Evolutionary conservation across 331 rosid species (phyloP), one percentile per base, ranked within the genome.

Genomic region (Quercus phellos): DNA sequence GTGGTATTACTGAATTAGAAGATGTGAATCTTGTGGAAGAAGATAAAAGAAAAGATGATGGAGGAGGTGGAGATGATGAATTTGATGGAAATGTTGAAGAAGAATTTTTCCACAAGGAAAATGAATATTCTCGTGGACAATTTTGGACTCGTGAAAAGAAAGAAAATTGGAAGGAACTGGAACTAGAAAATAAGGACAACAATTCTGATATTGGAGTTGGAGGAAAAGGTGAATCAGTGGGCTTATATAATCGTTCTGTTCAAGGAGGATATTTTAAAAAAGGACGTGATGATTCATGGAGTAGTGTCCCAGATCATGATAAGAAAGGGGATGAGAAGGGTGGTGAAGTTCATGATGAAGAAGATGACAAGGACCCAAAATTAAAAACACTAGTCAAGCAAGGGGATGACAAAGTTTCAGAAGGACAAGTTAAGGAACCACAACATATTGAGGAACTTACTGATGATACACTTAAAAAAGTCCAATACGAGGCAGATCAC

Each of bases 1-100:
- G 46, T 34, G 53, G 61, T 56, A 4, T 74, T 61, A 80, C 85
- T 53, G 63, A 71, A 71, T 78, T 77, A 24, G 67, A 68, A 76
- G 42, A 64, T 64, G 75, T 32, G 51, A 77, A 78, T 81, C 74
- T 73, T 72, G 78, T 10, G 29, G 67, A 19, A 73, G 81, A 79
- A 50, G 78, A 22, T 68, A 55, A 60, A 74, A 74, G 46, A 22
- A 66, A 73, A 42, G 56, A 58, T 10, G 77, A 69, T 32, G 72
- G 50, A 27, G 78, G 75, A 24, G 67, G 34, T 43, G 75, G 55
- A 55, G 76, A 70, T 26, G 80, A 76, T 76, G 80, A 9, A 30
- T 71, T 58, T 59, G 73, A 70, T 56, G 84, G 69, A 73, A 50
- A 29, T 54, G 18, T 38, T 54, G 78, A 79, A 42, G 75, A 55